Evolutionary conservation across 116 monocot species (phyloP).

Genomic region (Dioscorea cayenensis): DNA sequence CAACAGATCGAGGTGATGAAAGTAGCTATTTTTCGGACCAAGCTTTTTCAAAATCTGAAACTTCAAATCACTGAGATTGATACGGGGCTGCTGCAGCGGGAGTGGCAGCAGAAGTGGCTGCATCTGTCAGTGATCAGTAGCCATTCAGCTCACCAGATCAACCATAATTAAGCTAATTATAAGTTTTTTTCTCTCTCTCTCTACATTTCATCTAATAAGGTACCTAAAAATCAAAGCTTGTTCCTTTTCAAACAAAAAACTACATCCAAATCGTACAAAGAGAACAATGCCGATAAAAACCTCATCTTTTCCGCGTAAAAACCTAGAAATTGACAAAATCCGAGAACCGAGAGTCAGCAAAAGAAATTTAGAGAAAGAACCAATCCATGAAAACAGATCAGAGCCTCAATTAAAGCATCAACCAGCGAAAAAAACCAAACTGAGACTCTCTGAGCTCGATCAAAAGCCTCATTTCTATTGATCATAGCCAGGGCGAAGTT

Average conservation of each 20-base stretch:
- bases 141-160: constrained; percentile 12
- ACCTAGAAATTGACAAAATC: background rate
- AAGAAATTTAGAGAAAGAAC: background rate
- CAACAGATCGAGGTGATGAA: constrained; percentile 25
- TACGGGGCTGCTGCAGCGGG: constrained; percentile 6
- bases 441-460: background rate
- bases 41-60: constrained; percentile 24
- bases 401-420: constrained; percentile 8
- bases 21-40: constrained; percentile 27
- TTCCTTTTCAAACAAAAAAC: background rate
- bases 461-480: constrained; percentile 2
- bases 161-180: background rate
- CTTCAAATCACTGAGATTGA: constrained; percentile 36
- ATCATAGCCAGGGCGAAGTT: background rate
- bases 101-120: constrained; percentile 1
- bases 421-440: background rate
- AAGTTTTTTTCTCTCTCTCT: background rate
- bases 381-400: background rate
- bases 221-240: background rate
- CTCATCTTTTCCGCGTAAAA: constrained; percentile 1
- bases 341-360: background rate
- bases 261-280: background rate
- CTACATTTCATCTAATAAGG: background rate
- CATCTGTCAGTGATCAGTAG: constrained; percentile 23
- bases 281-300: constrained; percentile 11